Base-by-base conservation (phyloP, 441 rosid genomes). In the Adansonia rubrostipa region DNA sequence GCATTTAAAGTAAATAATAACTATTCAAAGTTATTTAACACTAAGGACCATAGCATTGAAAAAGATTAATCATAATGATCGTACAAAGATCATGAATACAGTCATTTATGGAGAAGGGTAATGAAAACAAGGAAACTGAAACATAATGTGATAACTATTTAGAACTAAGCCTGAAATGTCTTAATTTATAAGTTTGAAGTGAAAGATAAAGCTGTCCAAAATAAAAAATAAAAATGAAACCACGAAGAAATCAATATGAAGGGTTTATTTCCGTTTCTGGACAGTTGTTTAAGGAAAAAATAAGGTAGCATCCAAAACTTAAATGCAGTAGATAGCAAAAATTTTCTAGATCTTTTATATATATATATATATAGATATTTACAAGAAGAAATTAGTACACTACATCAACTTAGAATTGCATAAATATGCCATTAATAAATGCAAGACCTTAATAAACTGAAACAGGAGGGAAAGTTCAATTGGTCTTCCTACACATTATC, bases 391-490 rank as follows among this genome's bases (percentile, higher is more conserved):
- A 42, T 40, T 9, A 7, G n/a, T 9, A 69, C 57, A 10, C 40
- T 20, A 22, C 17, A 69, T 48, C 19, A 48, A 69, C 57, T 69
- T 47, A 67, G 17, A 20, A 20, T 9, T 9, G 56, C 40, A 47
- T 68, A 10, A 47, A 20, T 47, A 68, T 47, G 36, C 28, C 5
- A 69, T 47, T 40, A 13, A 5, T 10, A 20, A 24, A 45, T 11
- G n/a, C 56, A 68, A 11, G 9, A 68, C 73, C 56, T 68, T 48
- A 10, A 11, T 6, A 19, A 47, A 45, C 57, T 22, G 42, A 69
- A 69, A 69, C 10, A 22, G 40, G 57, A 20, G 7, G 73, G 42
- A 22, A 20, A 69, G 28, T 69, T 69, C 73, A 69, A 22, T 48
- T 4, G 2, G 17, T 8, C 10, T 9, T 47, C 73, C 56, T 45